Percentiles rank a stretch among this genome's conserved stretches.
Evolutionary conservation across 2,329 filamentous ascomycete genomes (phyloP).

Genomic region (Diaporthe australafricana): DNA sequence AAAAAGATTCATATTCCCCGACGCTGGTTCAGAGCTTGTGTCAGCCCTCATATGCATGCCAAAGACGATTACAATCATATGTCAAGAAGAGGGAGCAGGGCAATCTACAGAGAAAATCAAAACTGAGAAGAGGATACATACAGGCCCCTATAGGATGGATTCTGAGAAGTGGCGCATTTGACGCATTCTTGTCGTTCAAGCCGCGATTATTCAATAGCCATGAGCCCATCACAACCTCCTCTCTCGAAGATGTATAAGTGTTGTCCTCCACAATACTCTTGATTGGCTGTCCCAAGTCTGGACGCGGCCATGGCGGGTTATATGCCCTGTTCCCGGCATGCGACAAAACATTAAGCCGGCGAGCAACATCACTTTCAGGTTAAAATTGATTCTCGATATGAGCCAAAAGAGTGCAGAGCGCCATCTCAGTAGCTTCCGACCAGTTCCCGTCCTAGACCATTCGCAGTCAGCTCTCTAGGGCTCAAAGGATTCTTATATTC

Average conservation of each 20-base stretch:
- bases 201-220: neutral
- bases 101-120: too few relatives aligned
- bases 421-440: constrained; percentile 23
- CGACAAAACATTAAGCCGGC: neutral
- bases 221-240: rapidly evolving
- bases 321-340: neutral
- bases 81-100: neutral
- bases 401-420: constrained; percentile 15
- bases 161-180: constrained; percentile 4
- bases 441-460: neutral
- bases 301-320: too few relatives aligned
- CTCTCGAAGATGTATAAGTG: neutral
- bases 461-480: neutral
- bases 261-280: neutral
- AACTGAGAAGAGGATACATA: neutral
- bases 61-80: neutral
- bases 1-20: too few relatives aligned
- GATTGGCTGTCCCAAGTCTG: neutral
- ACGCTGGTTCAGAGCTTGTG: neutral
- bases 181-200: neutral
- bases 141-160: constrained; percentile 2
- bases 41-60: neutral
- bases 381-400: neutral
- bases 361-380: too few relatives aligned
- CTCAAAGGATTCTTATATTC: neutral